Percentiles rank a stretch among this genome's conserved stretches.
Evolutionary conservation across 139 green algal species (phyloP).

Genomic region (Gonium pectorale): DNA sequence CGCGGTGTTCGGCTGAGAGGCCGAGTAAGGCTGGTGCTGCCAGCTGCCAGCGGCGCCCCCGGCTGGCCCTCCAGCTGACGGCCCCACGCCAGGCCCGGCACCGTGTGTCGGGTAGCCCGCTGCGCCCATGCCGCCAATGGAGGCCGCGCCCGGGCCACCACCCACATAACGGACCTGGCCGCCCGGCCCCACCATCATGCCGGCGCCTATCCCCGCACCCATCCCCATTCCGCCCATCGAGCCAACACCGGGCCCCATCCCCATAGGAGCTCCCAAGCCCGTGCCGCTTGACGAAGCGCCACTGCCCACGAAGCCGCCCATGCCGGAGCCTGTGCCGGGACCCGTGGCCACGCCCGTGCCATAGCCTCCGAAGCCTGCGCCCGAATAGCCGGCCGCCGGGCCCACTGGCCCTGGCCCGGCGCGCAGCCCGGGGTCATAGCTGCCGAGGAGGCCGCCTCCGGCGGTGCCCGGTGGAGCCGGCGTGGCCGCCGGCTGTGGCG

Average conservation of each 20-base stretch:
- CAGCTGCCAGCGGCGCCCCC: background rate
- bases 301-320: too few species aligned
- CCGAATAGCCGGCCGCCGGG: too few species aligned
- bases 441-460: too few species aligned
- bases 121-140: background rate
- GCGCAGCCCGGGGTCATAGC: too few species aligned
- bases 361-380: too few species aligned
- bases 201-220: background rate
- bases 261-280: background rate
- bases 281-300: background rate
- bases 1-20: too few species aligned
- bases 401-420: too few species aligned
- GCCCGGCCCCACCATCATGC: conserved; percentile 38
- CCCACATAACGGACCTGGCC: conserved; percentile 27
- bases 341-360: too few species aligned
- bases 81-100: background rate
- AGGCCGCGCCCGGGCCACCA: background rate
- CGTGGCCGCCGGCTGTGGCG: too few species aligned
- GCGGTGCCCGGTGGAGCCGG: too few species aligned
- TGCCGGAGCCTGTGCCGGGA: too few species aligned
- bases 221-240: background rate
- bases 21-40: background rate
- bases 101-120: background rate
- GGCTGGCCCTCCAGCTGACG: background rate
- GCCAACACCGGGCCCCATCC: background rate